Evolutionary conservation across 352 stramenopile species (phyloP), one percentile per base, ranked within the genome.

Genomic region (Pseudoperonospora humuli): DNA sequence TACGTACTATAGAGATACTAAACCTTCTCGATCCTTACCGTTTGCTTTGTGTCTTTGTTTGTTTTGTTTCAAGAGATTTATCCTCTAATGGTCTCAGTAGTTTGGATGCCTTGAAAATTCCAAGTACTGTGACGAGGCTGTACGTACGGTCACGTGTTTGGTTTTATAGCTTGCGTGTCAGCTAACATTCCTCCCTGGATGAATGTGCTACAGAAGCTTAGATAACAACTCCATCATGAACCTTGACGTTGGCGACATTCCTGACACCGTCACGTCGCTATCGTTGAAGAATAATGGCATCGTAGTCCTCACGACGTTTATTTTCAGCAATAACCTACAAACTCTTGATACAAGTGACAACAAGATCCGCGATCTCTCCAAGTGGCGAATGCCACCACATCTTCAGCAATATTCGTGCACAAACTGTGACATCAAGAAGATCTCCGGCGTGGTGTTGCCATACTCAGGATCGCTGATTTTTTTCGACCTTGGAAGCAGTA

Each of bases 331-430:
- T 5, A 50, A 26, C 0, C 24, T 69, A 19, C 28, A 40, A 18
- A 7, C 5, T 11, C 50, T 73, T 18, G 59, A 73, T 33, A 54
- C 54, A n/a, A 64, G 54, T 27, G 36, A 53, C 3, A 73, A 73
- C 31, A 53, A 28, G 0, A 45, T 73, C 9, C 32, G 42, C 14
- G 37, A 61, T 24, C 21, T 73, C 9, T 67, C 50, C 39, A 56
- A 50, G 36, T 61, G 50, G 58, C 14, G 61, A 29, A 66, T 73
- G 54, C 63, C 63, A n/a, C n/a, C 33, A n/a, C 36, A 57, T 3
- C 50, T 73, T 15, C 20, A 58, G 34, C 18, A 26, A 15, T 73
- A 54, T 48, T 57, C 47, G 15, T 73, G 63, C 18, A 20, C 21
- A 11, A 28, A 56, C n/a, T 73, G 63, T 40, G 24, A 58, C 8